A percentile compares a stretch with the other conserved stretches of the same genome.
Conservation (phyloP, 305 asterid species). For the Solanum aculeatissimum region DNA sequence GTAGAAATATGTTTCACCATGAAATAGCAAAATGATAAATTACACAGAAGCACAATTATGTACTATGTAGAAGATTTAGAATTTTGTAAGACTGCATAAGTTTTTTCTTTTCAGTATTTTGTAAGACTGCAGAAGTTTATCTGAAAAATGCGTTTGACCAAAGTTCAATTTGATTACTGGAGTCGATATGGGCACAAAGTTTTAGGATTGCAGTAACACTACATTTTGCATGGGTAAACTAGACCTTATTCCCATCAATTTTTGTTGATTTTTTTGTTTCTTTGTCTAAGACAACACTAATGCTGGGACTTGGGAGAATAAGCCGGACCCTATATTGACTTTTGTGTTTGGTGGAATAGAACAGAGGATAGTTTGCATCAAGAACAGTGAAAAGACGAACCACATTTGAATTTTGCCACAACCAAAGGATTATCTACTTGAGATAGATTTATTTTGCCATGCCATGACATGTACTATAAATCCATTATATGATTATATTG, state of each 20-base stretch:
- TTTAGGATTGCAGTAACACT: neutral
- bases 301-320: neutral
- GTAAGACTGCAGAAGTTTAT: neutral
- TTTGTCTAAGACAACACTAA: neutral
- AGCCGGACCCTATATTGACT: neutral
- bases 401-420: neutral
- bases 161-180: neutral
- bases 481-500: neutral
- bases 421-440: neutral
- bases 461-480: neutral
- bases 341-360: neutral
- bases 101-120: neutral
- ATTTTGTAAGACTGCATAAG: neutral
- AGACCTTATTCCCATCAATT: neutral
- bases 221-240: neutral
- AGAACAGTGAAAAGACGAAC: neutral
- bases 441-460: neutral
- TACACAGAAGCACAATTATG: neutral
- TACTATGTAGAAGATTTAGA: neutral
- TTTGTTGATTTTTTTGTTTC: neutral
- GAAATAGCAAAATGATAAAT: neutral
- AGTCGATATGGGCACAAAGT: neutral
- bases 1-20: neutral
- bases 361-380: neutral
- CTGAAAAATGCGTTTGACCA: neutral